Conservation (phyloP, 139 green algal genomes). For the Spirogloea muscicola region DNA sequence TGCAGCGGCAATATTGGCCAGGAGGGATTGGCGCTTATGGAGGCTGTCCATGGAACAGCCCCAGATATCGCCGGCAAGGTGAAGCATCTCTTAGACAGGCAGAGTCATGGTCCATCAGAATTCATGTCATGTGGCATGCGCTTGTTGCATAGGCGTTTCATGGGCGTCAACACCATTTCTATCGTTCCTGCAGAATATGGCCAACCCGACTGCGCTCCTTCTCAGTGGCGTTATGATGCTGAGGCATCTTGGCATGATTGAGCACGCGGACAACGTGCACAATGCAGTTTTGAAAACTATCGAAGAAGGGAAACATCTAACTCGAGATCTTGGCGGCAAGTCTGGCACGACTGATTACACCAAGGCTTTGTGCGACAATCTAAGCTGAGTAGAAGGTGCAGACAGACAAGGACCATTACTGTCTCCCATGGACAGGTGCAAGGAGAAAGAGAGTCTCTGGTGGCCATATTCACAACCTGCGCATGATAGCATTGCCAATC, state of each 20-base stretch:
- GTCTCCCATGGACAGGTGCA: too few species aligned
- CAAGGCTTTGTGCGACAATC: conserved; percentile 79
- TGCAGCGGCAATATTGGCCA: conserved; percentile 46
- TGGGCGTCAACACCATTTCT: too few species aligned
- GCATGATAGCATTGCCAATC: too few species aligned
- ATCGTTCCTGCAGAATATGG: conserved; percentile 80
- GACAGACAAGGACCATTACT: conserved; percentile 20
- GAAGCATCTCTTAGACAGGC: background rate
- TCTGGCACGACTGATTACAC: conserved; percentile 78
- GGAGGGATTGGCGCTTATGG: conserved; percentile 78
- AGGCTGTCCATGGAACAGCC: conserved; percentile 92
- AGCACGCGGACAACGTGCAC: conserved; percentile 68
- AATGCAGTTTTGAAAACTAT: conserved; percentile 69
- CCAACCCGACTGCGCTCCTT: conserved; percentile 93
- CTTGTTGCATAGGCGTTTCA: too few species aligned
- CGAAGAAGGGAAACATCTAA: conserved; percentile 81
- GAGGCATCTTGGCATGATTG: conserved; percentile 68
- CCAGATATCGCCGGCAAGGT: conserved; percentile 76
- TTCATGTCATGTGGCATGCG: background rate
- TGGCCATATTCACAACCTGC: too few species aligned
- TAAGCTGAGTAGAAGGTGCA: conserved; percentile 52
- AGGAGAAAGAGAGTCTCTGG: too few species aligned
- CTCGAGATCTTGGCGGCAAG: conserved; percentile 79
- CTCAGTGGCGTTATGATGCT: conserved; percentile 92
- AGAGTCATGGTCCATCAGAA: background rate